Base-by-base conservation (phyloP, 2,329 filamentous ascomycete species). In the Botrytis cinerea region DNA sequence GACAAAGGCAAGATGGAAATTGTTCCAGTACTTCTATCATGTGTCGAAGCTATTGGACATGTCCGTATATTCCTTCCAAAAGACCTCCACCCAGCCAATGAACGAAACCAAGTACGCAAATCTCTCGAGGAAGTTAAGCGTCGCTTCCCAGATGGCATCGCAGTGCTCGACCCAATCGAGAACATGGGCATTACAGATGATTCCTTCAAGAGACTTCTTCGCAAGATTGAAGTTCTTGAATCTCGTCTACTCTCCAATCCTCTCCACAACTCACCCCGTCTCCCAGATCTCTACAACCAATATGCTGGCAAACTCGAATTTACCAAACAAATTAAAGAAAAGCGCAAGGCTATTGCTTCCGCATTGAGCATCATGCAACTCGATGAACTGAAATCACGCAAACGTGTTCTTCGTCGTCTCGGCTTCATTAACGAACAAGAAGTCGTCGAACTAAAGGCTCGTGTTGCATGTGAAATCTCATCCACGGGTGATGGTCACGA, bases 171-270 rank as follows among this genome's bases (percentile, higher is more conserved):
- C 79, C 96, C 96, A 0, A 91, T 99, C 57, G 95, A 98, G 82
- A 95, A 98, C 80, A 98, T 99, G 96, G 89, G 90, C 43, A 98
- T 99, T 79, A 91, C 87, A 6, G 96, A 98, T 79, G 94, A 97
- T 1, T 91, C 90, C 0, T 98, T 99, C 85, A 98, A 97, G 86
- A 94, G 94, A 81, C 88, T 98, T 6, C 88, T 98, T 73, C 85
- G 94, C 83, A 98, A 98, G 89, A 98, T 99, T 75, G 96, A 99
- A 83, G 93, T 98, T 18, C 88, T 99, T 2, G 96, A 99, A 83
- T 96, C 95, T 8, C 91, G 93, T 70, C 86, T 99, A 35, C 84
- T 98, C 43, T 89, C 93, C 22, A 98, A 97, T 82, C 94, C 95
- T 7, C 87, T 99, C 25, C 95, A 99, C 82, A 93, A 95, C 74